These are phyloP conservation scores for Protomyces lactucae-debilis DNA, from an alignment of 1,139 yeast species.

Conservation along the genomic window DNA sequence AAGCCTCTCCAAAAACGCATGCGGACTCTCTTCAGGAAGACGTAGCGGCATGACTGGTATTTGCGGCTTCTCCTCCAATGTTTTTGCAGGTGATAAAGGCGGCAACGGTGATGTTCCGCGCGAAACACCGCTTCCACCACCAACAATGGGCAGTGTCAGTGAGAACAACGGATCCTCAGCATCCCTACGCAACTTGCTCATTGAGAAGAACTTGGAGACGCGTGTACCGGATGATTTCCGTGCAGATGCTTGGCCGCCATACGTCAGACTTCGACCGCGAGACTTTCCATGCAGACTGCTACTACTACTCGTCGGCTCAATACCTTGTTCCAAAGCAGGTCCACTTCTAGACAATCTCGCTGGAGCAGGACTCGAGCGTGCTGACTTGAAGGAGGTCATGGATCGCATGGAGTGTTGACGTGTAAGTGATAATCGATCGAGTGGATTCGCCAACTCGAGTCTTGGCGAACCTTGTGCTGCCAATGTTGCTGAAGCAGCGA, in stretches of 20 bases:
- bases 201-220: slow-evolving; percentile 14
- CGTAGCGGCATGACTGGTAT: slow-evolving; percentile 37
- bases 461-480: slow-evolving; percentile 22
- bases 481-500: slow-evolving; percentile 12
- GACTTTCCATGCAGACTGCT: neutral
- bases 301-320: neutral
- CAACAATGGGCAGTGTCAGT: slow-evolving; percentile 1
- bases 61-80: neutral
- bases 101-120: slow-evolving; percentile 5
- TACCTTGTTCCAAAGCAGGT: neutral
- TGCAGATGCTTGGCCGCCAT: slow-evolving; percentile 9
- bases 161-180: neutral
- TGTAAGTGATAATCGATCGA: neutral
- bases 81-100: neutral
- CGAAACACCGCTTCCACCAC: neutral
- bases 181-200: slow-evolving; percentile 8
- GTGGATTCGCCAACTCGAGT: slow-evolving; percentile 4
- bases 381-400: neutral
- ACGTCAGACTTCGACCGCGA: slow-evolving; percentile 22
- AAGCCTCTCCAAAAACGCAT: slow-evolving; percentile 40
- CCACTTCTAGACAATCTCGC: neutral
- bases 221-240: neutral
- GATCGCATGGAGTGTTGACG: slow-evolving; percentile 6
- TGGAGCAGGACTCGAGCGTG: slow-evolving; percentile 15
- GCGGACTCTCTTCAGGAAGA: slow-evolving; percentile 40